These are phyloP conservation scores for Asparagopsis taxiformis DNA, from an alignment of 31 red algal genomes.

Conservation along the genomic window DNA sequence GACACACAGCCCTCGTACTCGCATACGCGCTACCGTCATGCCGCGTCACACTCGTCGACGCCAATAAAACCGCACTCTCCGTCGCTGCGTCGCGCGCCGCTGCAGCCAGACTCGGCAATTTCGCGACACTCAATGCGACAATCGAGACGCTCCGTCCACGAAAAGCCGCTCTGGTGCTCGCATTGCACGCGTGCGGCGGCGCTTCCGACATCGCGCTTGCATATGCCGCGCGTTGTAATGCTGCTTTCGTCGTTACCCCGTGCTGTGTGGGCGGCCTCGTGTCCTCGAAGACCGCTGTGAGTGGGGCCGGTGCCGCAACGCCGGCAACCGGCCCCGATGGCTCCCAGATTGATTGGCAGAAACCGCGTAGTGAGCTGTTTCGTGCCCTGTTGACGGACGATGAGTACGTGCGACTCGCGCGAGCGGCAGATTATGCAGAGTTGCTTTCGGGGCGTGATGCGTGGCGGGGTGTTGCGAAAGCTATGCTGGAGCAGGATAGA, in stretches of 20 bases:
- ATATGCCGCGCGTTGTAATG: constrained; percentile 4
- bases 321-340: constrained; percentile 3
- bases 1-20: no score
- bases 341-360: constrained; percentile 20
- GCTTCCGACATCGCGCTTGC: constrained; percentile 63
- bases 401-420: constrained; percentile 38
- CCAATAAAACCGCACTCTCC: no score
- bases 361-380: constrained; percentile 20
- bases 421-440: constrained; percentile 57
- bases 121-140: no score
- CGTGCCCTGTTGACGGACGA: constrained; percentile 8
- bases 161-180: constrained; percentile 52
- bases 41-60: no score
- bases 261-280: constrained; percentile 75
- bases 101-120: no score
- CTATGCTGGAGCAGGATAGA: constrained; percentile 65
- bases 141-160: no score
- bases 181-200: constrained; percentile 75
- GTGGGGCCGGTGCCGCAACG: not conserved
- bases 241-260: constrained; percentile 46
- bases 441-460: constrained; percentile 18
- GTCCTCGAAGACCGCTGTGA: constrained; percentile 4
- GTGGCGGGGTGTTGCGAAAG: constrained; percentile 66
- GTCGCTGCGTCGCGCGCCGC: no score
- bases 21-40: no score